These are phyloP conservation scores for Strobilomyces dryophilus DNA, from an alignment of 768 basidiomycete genomes.

Conservation along the genomic window DNA sequence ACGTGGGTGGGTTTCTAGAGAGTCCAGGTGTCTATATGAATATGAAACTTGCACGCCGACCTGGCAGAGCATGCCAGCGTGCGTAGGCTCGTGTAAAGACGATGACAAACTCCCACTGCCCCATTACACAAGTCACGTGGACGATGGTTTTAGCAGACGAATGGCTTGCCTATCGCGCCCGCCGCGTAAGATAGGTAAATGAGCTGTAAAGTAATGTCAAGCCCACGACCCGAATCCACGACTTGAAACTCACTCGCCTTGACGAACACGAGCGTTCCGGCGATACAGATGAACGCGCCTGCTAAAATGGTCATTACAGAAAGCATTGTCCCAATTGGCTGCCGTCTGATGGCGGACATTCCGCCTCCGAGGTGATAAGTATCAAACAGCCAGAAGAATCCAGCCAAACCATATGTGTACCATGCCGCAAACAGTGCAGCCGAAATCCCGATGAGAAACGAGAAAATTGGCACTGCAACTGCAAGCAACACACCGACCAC, in stretches of 20 bases:
- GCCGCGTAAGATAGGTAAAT: conserved; percentile 32
- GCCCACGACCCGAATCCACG: background rate
- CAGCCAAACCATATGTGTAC: conserved; percentile 52
- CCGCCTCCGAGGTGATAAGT: conserved; percentile 40
- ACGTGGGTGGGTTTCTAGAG: background rate
- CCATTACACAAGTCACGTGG: conserved; percentile 16
- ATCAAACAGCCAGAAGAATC: conserved; percentile 54
- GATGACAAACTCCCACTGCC: conserved; percentile 11
- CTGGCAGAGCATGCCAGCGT: background rate
- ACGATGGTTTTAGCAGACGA: background rate
- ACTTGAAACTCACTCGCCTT: conserved; percentile 33
- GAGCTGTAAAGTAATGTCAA: background rate
- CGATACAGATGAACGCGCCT: conserved; percentile 46
- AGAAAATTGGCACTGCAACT: background rate
- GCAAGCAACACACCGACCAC: conserved; percentile 43
- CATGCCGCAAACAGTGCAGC: conserved; percentile 55
- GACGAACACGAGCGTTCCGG: conserved; percentile 43
- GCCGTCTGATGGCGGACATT: conserved; percentile 28
- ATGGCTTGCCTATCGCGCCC: conserved; percentile 36
- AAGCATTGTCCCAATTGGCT: conserved; percentile 32
- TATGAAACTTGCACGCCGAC: conserved; percentile 4
- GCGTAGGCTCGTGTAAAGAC: conserved; percentile 14
- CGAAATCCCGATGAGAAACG: conserved; percentile 27
- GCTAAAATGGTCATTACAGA: conserved; percentile 34
- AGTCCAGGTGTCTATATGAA: conserved; percentile 14